phyloP scores from a whole-genome alignment of 139 green algal genomes.

The Yamagishiella unicocca region DNA sequence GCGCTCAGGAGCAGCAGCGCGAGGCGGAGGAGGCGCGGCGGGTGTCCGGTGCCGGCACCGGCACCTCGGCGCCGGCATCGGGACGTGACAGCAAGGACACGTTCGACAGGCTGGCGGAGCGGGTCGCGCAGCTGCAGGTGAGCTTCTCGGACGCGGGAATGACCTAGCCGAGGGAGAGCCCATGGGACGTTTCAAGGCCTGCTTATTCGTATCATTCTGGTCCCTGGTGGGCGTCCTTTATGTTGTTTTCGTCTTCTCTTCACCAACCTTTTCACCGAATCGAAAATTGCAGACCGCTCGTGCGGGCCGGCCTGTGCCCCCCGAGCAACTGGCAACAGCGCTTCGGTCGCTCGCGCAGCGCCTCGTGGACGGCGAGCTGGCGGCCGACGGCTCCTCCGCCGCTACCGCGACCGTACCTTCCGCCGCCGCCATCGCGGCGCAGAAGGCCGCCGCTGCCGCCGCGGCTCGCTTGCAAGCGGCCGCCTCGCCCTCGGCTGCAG shows the following conservation, averaged over 20 bases:
- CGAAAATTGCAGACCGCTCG: constrained; percentile 31
- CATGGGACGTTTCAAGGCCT: not conserved
- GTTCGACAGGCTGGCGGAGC: constrained; percentile 47
- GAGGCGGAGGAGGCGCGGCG: constrained; percentile 27
- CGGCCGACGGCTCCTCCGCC: constrained; percentile 24
- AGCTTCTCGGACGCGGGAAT: not conserved
- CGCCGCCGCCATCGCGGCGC: constrained; percentile 2
- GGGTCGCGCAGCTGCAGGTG: constrained; percentile 41
- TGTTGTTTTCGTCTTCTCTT: not conserved
- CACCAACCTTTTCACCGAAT: too few relatives aligned
- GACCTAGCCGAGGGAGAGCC: not conserved
- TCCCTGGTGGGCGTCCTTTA: not conserved
- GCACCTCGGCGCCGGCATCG: not conserved
- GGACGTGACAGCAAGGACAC: constrained; percentile 33
- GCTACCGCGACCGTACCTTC: constrained; percentile 42
- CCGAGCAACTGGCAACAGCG: constrained; percentile 18
- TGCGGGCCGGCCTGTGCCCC: constrained; percentile 31
- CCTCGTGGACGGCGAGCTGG: constrained; percentile 24
- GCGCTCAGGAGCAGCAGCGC: constrained; percentile 1
- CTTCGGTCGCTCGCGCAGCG: constrained; percentile 2
- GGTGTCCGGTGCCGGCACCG: not conserved
- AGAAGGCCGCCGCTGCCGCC: not conserved
- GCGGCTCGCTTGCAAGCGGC: not conserved
- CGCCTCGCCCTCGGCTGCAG: not conserved
- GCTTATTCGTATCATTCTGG: not conserved